A percentile compares a stretch with the other conserved stretches of the same genome.
These are phyloP conservation scores for Emydomyces testavorans DNA, from an alignment of 2,329 filamentous ascomycete species.

Conservation along the genomic window DNA sequence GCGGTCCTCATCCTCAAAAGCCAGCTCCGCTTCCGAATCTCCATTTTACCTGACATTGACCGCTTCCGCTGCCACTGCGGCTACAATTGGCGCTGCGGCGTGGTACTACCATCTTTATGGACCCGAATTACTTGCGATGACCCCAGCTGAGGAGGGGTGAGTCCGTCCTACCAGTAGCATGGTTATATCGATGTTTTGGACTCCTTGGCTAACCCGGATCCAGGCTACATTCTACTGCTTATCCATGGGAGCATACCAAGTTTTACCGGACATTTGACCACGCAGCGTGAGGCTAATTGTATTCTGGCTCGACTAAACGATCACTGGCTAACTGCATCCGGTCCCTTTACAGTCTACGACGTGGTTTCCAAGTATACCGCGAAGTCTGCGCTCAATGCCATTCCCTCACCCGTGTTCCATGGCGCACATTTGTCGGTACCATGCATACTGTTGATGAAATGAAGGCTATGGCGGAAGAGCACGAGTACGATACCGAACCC, in stretches of 20 bases:
- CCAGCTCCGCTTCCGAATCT: conserved; percentile 48
- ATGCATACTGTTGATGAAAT: conserved; percentile 95
- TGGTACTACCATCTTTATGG: conserved; percentile 98
- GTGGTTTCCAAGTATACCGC: conserved; percentile 98
- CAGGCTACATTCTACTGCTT: conserved; percentile 82
- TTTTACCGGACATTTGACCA: conserved; percentile 95
- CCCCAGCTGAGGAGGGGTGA: conserved; percentile 96
- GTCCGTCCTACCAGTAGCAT: no score
- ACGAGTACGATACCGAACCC: conserved; percentile 96
- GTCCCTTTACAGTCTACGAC: conserved; percentile 59
- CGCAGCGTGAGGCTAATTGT: conserved; percentile 61
- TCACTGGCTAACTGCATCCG: neutral
- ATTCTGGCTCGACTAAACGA: conserved; percentile 8
- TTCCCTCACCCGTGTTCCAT: conserved; percentile 87
- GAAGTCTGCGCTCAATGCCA: conserved; percentile 98
- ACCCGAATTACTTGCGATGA: conserved; percentile 74
- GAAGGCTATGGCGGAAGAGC: conserved; percentile 93
- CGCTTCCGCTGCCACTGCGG: conserved; percentile 71
- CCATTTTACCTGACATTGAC: conserved; percentile 75
- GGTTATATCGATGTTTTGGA: no score
- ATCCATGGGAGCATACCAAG: conserved; percentile 91
- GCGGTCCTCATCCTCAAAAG: conserved; percentile 47
- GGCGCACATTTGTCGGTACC: conserved; percentile 79
- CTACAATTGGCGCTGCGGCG: conserved; percentile 77
- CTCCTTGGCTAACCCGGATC: conserved; percentile 9